Conservation (phyloP, 176 grass and related monocot genomes). For the Ensete glaucum region DNA sequence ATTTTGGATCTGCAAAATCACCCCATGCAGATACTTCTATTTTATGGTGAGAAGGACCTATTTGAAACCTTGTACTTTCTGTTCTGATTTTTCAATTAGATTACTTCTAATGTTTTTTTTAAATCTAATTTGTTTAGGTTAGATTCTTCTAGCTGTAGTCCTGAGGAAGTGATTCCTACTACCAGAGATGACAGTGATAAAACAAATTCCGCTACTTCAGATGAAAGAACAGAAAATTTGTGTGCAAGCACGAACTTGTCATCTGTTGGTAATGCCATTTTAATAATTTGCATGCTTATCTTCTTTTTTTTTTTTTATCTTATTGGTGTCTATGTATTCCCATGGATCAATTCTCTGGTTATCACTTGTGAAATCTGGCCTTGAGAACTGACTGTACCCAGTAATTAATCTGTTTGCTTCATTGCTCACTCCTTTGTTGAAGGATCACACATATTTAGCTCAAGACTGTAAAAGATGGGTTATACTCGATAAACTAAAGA, state of each 20-base stretch:
- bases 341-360: neutral
- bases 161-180: conserved; percentile 28
- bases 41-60: neutral
- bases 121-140: conserved; percentile 9
- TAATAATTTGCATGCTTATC: neutral
- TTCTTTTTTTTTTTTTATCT: too few species aligned
- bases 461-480: neutral
- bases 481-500: neutral
- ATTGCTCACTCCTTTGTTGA: neutral
- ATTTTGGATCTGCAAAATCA: neutral
- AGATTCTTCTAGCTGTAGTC: conserved; percentile 23
- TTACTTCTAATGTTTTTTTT: neutral
- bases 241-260: neutral
- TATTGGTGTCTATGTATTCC: neutral
- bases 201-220: conserved; percentile 8
- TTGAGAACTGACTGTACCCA: neutral
- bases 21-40: neutral
- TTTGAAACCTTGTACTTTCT: neutral
- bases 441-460: too few species aligned
- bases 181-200: conserved; percentile 28
- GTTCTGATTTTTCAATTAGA: neutral
- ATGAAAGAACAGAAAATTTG: conserved; percentile 29
- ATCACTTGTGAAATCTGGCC: neutral
- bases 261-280: neutral
- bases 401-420: neutral